These are phyloP conservation scores for Leptographium procerum DNA, from an alignment of 2,329 filamentous ascomycete genomes.

Conservation along the genomic window DNA sequence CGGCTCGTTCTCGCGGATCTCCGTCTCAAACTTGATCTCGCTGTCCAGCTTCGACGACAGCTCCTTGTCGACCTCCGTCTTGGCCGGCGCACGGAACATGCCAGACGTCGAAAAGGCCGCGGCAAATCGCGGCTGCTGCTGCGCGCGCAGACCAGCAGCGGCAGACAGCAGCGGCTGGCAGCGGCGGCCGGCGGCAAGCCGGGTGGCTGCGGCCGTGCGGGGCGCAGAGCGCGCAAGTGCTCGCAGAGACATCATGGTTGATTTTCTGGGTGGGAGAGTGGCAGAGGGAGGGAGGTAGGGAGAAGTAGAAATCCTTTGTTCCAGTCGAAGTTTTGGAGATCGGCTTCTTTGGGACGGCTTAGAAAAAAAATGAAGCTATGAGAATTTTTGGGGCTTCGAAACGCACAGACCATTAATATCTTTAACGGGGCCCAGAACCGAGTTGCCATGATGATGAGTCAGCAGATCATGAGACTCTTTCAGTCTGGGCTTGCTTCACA, in stretches of 20 bases:
- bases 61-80: slow-evolving; percentile 57
- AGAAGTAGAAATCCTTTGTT: neutral
- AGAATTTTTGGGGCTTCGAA: neutral
- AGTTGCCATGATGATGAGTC: neutral
- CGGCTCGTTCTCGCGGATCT: slow-evolving; percentile 62
- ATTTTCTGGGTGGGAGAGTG: slow-evolving; percentile 15
- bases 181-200: slow-evolving; percentile 34
- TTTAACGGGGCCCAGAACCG: neutral
- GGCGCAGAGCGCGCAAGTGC: slow-evolving; percentile 55
- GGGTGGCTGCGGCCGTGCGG: slow-evolving; percentile 46
- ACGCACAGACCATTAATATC: neutral
- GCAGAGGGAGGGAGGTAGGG: too few relatives aligned
- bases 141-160: neutral
- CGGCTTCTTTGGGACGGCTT: neutral
- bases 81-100: slow-evolving; percentile 26
- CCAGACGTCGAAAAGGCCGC: slow-evolving; percentile 39
- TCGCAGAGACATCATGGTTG: slow-evolving; percentile 57
- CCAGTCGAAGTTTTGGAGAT: neutral
- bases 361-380: neutral
- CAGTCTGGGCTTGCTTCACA: neutral
- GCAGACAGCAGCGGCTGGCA: slow-evolving; percentile 11
- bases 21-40: slow-evolving; percentile 74
- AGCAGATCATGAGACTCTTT: neutral
- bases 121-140: slow-evolving; percentile 15
- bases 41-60: slow-evolving; percentile 75